Base-by-base conservation (phyloP, 805 yeast genomes). In the Saturnispora galanensis region DNA sequence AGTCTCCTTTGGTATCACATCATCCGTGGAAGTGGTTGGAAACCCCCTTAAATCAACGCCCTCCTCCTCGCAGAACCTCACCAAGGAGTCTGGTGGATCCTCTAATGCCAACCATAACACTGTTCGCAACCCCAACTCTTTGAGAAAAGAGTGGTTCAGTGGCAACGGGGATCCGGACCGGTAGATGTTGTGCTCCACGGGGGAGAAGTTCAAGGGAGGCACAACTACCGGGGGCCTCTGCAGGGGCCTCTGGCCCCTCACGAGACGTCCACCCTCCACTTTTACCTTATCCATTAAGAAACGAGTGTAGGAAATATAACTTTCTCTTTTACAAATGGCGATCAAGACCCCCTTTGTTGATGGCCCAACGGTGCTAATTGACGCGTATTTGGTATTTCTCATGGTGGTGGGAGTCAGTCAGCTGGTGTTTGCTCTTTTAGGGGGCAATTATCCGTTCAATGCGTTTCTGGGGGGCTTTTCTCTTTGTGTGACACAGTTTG, bases 61-160 rank as follows among this genome's bases (percentile, higher is more conserved):
- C 53, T 81, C 72, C 17, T 71, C 74, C 48, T 81, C 85, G 38
- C 89, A 84, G 60, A 85, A 93, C 55, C 81, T 89, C 44, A 88
- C 65, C 51, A 93, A 76, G 41, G 81, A 84, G 56, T 90, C 97
- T 48, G 79, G 83, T 0, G 98, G 98, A 60, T 90, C 98, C 58
- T 90, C 98, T 32, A 84, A 82, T 1, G 97, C 96, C 38, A 93
- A 70, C 98, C 98, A 90, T 5, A 93, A 75, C 31, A 93, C 83
- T 4, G 94, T 83, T 45, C 78, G 79, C 43, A 90, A 68, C 46
- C 82, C 71, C 48, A 90, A 69, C 52, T 84, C 82, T 47, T 79
- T 71, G 31, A 93, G 63, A 58, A 90, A 93, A 41, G 90, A 81
- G 63, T 89, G 89, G 61, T 88, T 93, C 46, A 90, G 81, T n/a